Evolutionary conservation across 495 filamentous ascomycete species (phyloP), one percentile per base, ranked within the genome.

Genomic region (Trichoderma gamsii): DNA sequence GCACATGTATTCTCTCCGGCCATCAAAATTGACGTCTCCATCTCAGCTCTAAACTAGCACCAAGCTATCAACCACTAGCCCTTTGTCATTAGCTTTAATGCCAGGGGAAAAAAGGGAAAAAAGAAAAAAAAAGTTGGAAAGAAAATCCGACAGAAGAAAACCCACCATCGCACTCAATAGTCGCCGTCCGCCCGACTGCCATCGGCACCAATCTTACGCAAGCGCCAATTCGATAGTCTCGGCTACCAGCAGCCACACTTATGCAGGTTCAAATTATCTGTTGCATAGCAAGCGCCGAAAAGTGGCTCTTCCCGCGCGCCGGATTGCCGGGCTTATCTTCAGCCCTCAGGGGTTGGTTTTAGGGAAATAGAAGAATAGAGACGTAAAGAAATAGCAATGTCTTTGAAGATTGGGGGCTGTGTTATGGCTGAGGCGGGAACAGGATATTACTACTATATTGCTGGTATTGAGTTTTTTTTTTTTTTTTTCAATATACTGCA

Each of bases 111-210:
- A 38, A n/a, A n/a, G 35, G 35, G 8, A 38, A 38, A 38, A 38
- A 38, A 38, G 8, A 38, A 7, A 38, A 38, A 38, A 38, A 4
- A 38, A 3, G 3, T 29, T 29, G 29, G 29, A 38, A 38, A 9
- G 5, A 6, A 38, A 38, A 38, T 13, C 44, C 18, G 3, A 46
- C 3, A 46, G 12, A n/a, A 15, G 3, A 49, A 16, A 15, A 49
- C 56, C 27, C 56, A 12, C 25, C 56, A 61, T 61, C 56, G 56
- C 56, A 61, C 56, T 25, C 27, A 32, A 61, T 61, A 61, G 29
- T 32, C 56, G 2, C 56, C 56, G 56, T 61, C 56, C 25, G 11
- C 29, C 56, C 56, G 56, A 61, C 56, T 12, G 21, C 23, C 13
- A 16, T 52, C 49, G n/a, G 18, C 49, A 52, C 49, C 49, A 29